These are phyloP conservation scores for Mucor mucedo DNA, from an alignment of 371 early-diverging fungal species.

Conservation along the genomic window DNA sequence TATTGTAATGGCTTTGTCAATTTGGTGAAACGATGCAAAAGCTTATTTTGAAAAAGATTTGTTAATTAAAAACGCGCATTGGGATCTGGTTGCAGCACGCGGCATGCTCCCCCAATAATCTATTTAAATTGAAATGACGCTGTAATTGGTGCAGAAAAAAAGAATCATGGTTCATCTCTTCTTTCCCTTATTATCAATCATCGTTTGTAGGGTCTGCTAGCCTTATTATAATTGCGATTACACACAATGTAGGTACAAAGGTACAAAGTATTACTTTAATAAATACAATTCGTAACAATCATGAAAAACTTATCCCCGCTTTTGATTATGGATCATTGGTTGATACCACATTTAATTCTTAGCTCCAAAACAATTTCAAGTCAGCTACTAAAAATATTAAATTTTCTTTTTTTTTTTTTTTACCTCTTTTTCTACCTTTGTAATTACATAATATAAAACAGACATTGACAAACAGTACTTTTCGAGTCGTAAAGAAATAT, in stretches of 20 bases:
- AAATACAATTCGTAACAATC: not conserved
- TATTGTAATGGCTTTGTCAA: too few species aligned
- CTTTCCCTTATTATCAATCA: not conserved
- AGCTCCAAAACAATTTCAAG: slow-evolving; percentile 12
- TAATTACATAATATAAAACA: not conserved
- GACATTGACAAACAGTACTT: not conserved
- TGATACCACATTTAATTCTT: not conserved
- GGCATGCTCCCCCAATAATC: too few species aligned
- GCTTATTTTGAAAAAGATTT: too few species aligned
- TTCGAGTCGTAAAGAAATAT: not conserved
- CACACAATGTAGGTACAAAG: too few species aligned
- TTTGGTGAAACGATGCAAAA: too few species aligned
- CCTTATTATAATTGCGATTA: too few species aligned
- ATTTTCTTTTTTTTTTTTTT: not conserved
- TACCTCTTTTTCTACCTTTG: not conserved
- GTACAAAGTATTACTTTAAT: too few species aligned
- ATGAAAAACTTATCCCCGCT: slow-evolving; percentile 10
- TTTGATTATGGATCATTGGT: slow-evolving; percentile 7
- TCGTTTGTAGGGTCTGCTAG: too few species aligned
- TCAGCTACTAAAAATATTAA: slow-evolving; percentile 7
- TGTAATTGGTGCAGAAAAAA: not conserved
- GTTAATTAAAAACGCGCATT: too few species aligned
- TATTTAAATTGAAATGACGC: too few species aligned
- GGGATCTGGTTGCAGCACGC: too few species aligned
- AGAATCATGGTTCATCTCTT: not conserved